phyloP scores from a whole-genome alignment of 345 rosid genomes.

The Passiflora organensis region DNA sequence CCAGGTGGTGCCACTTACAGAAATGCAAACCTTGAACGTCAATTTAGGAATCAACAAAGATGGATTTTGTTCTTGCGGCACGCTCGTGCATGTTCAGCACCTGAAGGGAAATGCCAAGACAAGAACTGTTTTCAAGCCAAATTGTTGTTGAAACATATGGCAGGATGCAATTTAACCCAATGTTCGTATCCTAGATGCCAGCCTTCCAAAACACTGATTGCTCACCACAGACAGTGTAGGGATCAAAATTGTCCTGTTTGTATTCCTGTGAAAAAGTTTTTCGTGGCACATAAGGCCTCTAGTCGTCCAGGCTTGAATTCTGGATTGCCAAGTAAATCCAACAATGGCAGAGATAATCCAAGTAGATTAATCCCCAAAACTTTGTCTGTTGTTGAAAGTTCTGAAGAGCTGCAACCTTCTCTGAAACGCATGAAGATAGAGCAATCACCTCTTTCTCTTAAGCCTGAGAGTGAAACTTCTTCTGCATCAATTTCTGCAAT shows the following conservation, averaged over 20 bases:
- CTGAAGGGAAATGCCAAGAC: slow-evolving; percentile 78
- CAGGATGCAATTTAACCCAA: slow-evolving; percentile 45
- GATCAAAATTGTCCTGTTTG: slow-evolving; percentile 80
- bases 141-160: slow-evolving; percentile 73
- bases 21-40: slow-evolving; percentile 50
- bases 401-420: slow-evolving; percentile 62
- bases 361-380: slow-evolving; percentile 35
- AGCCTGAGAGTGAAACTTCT: slow-evolving; percentile 40
- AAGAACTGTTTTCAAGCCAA: slow-evolving; percentile 54
- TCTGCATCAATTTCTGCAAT: slow-evolving; percentile 30
- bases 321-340: slow-evolving; percentile 37
- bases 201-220: slow-evolving; percentile 58
- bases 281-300: slow-evolving; percentile 51
- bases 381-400: slow-evolving; percentile 38
- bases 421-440: slow-evolving; percentile 80
- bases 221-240: slow-evolving; percentile 61
- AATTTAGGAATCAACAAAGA: slow-evolving; percentile 60
- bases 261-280: slow-evolving; percentile 60
- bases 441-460: slow-evolving; percentile 45
- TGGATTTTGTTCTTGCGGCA: slow-evolving; percentile 90
- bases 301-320: slow-evolving; percentile 37
- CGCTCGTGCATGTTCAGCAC: slow-evolving; percentile 72
- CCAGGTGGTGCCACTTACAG: slow-evolving; percentile 37
- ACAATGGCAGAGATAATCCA: slow-evolving; percentile 40
- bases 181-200: slow-evolving; percentile 76